Conservation (phyloP, 2,329 filamentous ascomycete genomes). For the Trichothecium sympodiale region DNA sequence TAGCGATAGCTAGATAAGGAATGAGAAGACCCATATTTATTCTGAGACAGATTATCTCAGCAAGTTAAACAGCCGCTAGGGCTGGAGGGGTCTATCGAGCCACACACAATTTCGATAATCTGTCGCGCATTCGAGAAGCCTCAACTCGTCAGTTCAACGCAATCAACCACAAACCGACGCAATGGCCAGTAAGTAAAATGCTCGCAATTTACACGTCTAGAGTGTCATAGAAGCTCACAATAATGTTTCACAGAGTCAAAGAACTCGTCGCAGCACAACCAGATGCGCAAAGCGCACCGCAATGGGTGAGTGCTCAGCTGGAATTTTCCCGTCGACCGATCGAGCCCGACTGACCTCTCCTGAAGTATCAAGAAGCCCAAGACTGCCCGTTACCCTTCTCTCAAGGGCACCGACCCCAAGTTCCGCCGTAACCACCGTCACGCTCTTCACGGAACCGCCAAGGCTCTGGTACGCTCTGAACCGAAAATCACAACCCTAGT, state of each 20-base stretch:
- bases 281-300: constrained; percentile 95
- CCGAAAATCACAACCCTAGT: constrained; percentile 1
- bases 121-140: too few species aligned
- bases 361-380: constrained; percentile 99
- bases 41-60: too few species aligned
- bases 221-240: not conserved
- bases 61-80: too few species aligned
- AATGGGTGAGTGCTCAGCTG: constrained; percentile 71
- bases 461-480: constrained; percentile 70
- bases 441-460: constrained; percentile 97
- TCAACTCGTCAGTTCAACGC: constrained; percentile 1
- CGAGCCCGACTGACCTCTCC: constrained; percentile 1
- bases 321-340: not conserved
- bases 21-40: too few species aligned
- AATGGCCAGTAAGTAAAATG: constrained; percentile 27
- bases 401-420: constrained; percentile 98
- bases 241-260: constrained; percentile 67
- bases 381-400: constrained; percentile 96
- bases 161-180: constrained; percentile 19
- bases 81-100: too few species aligned
- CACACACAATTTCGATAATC: too few species aligned
- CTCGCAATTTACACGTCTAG: not conserved
- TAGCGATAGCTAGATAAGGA: too few species aligned
- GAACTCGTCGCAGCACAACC: constrained; percentile 99
- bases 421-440: constrained; percentile 99